These are phyloP conservation scores for Pelargonium cotyledonis DNA, from an alignment of 441 rosid species.

Conservation along the genomic window DNA sequence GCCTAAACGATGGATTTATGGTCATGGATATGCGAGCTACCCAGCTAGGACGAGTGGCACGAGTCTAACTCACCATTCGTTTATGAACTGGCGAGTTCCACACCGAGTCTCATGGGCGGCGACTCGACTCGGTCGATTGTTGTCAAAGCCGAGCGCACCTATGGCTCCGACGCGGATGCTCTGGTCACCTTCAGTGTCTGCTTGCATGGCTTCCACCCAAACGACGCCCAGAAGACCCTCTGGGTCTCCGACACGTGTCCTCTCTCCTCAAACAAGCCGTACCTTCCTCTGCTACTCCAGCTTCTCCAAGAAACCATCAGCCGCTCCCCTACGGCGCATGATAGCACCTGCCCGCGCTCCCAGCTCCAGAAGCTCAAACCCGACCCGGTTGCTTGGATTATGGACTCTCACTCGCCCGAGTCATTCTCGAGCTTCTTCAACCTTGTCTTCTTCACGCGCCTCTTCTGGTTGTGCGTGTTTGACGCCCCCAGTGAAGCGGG, in stretches of 20 bases:
- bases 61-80: conserved; percentile 28
- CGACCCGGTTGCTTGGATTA: conserved; percentile 69
- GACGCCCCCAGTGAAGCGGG: conserved; percentile 70
- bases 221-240: conserved; percentile 23
- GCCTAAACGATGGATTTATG: conserved; percentile 48
- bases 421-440: conserved; percentile 66
- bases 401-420: conserved; percentile 74
- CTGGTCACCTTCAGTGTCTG: conserved; percentile 39
- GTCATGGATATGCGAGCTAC: conserved; percentile 75
- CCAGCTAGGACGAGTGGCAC: conserved; percentile 26
- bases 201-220: conserved; percentile 37
- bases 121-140: conserved; percentile 39
- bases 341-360: conserved; percentile 49
- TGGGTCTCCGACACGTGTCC: conserved; percentile 73
- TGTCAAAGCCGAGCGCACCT: conserved; percentile 45
- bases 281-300: conserved; percentile 66
- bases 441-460: conserved; percentile 50
- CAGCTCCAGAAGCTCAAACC: conserved; percentile 53
- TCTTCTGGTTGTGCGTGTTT: conserved; percentile 65
- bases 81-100: conserved; percentile 42
- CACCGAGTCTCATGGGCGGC: neutral
- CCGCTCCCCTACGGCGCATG: conserved; percentile 47
- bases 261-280: conserved; percentile 60
- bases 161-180: conserved; percentile 27
- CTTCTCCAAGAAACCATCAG: conserved; percentile 61